Evolutionary conservation across 768 basidiomycete species (phyloP).

Genomic region (Lactarius pseudohatsudake): DNA sequence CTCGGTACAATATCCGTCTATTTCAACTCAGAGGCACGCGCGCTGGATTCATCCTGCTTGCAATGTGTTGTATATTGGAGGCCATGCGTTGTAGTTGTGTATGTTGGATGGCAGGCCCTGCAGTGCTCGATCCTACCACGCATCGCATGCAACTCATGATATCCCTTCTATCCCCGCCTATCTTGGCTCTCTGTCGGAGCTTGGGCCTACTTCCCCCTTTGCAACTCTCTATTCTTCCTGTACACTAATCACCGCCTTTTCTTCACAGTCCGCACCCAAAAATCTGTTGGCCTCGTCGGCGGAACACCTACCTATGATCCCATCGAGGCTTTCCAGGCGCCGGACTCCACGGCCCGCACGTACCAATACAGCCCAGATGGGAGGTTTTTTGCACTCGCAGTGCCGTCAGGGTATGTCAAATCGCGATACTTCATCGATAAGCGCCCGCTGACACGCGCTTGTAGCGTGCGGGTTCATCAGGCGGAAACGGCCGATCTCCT

Average conservation of each 20-base stretch:
- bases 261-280: conserved; percentile 84
- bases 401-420: conserved; percentile 66
- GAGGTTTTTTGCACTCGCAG: conserved; percentile 80
- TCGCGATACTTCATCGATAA: conserved; percentile 10
- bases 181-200: not conserved
- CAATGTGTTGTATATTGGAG: not conserved
- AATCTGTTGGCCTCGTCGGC: conserved; percentile 81
- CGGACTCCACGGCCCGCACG: conserved; percentile 71
- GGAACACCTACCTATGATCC: conserved; percentile 75
- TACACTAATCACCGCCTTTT: conserved; percentile 28
- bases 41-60: conserved; percentile 3
- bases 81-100: not conserved
- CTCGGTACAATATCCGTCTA: not conserved
- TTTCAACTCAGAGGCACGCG: not conserved
- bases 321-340: conserved; percentile 60
- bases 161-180: not conserved
- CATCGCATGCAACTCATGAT: not conserved
- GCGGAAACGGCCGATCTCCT: conserved; percentile 72
- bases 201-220: not conserved
- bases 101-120: not conserved
- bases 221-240: conserved; percentile 23
- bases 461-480: conserved; percentile 76
- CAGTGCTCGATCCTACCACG: not conserved
- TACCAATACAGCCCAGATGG: conserved; percentile 86
- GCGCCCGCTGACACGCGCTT: conserved; percentile 21